Base-by-base conservation (phyloP, 345 rosid genomes). In the Cochlearia excelsa region DNA sequence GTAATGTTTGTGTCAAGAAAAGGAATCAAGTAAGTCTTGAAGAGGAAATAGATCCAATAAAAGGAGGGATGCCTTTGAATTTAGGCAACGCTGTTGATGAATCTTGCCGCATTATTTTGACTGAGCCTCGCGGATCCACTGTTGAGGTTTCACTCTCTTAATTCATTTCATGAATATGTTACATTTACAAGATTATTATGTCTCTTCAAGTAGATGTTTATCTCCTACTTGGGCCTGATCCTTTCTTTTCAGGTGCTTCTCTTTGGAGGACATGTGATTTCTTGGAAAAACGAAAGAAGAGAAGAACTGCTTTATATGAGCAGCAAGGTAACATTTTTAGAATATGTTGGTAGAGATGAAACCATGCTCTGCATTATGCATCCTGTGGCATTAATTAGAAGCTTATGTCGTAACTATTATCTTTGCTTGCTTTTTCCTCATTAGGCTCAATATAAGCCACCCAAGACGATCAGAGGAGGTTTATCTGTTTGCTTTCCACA, bases 401-500 rank as follows among this genome's bases (percentile, higher is more conserved):
- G 23, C 23, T 16, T 16, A 16, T 16, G 23, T 47, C 6, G 27
- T 54, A 26, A 41, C 9, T 48, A 5, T 0, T 56, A 1, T 42
- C 38, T 42, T 56, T 29, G 2, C 49, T 44, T 65, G 57, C 3
- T 44, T 40, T 55, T 29, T 59, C 69, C 49, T 54, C 7, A 66
- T 30, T 79, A 92, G 98, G 83, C 88, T 65, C 72, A 65, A 6
- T 80, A 78, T 78, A 84, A 82, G 72, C 84, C 81, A 38, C 84
- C 88, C 16, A 92, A 88, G 73, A 81, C 86, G 29, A 76, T 83
- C 62, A 77, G 88, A 66, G 96, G 96, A 56, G 98, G 98, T 44
- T 84, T 92, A 75, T 81, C 90, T 37, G 70, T 88, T 72, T 88
- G 84, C 81, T 88, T 88, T 78, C 96, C 93, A 59, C 95, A 92